These are phyloP conservation scores for Hyparrhenia diplandra DNA, from an alignment of 176 grass and related monocot species.

Conservation along the genomic window DNA sequence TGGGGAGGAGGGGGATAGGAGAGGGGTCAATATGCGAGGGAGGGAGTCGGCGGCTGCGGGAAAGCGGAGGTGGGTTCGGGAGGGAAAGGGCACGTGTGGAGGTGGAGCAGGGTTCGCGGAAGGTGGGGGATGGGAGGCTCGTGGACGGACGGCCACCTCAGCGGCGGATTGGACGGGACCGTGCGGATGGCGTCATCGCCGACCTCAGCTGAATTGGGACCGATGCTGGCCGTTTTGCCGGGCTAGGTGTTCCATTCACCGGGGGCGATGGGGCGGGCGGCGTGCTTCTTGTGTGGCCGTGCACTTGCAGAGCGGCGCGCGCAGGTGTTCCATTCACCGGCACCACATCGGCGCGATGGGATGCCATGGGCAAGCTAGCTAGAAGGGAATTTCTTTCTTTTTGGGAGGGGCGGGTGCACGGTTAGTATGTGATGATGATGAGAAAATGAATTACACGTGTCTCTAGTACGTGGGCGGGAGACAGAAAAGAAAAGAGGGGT, in stretches of 20 bases:
- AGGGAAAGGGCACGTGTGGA: constrained; percentile 44
- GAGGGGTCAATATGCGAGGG: not conserved
- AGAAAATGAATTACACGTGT: not conserved
- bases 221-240: no score
- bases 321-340: no score
- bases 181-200: constrained; percentile 22
- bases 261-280: no score
- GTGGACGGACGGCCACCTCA: constrained; percentile 16
- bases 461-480: not conserved
- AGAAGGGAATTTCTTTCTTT: not conserved
- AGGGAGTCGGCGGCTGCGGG: constrained; percentile 28
- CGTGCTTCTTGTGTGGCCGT: not conserved
- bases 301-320: no score
- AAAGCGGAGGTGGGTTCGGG: not conserved
- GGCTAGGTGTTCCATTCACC: no score
- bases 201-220: constrained; percentile 34
- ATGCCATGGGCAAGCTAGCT: no score
- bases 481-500: not conserved
- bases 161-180: constrained; percentile 13
- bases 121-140: not conserved
- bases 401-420: no score
- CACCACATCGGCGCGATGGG: no score
- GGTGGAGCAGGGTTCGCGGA: constrained; percentile 20
- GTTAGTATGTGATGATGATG: no score
- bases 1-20: no score